Base-by-base conservation (phyloP, 2,329 filamentous ascomycete genomes). In the Trichophyton schoenleinii region DNA sequence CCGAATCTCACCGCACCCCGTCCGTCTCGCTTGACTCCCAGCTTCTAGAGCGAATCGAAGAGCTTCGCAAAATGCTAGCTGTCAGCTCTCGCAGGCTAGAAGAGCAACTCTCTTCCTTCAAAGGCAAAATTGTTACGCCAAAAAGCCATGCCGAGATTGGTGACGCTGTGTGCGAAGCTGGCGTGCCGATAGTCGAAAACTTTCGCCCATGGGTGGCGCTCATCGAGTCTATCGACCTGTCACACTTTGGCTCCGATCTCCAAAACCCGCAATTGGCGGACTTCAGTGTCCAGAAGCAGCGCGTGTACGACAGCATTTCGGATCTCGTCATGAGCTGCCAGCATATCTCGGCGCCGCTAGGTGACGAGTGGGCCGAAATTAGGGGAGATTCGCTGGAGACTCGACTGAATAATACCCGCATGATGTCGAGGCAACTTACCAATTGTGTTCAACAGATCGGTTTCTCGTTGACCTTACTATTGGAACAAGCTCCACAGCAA, bases 311-410 rank as follows among this genome's bases (percentile, higher is more conserved):
- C 73, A 88, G 91, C 63, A 87, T 96, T 61, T 91, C 91, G 7
- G 94, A 97, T 71, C 81, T 99, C 31, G 77, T 97, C 3, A 77
- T 96, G 58, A 85, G 87, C 62, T 96, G 91, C 69, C 94, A 99
- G 74, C 85, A 88, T 25, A 87, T 97, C n/a, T 89, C 91, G 4
- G 89, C 89, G 7, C 94, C 94, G 4, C 75, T 99, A 49, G 89
- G 87, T 7, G 94, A 99, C 71, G 94, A 99, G 75, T 99, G 94
- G 94, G 85, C 91, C 3, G 91, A 96, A 71, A 80, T 91, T n/a
- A 85, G 91, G 49, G 90, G 91, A 1, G 90, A 95, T 71, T 88
- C 91, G 6, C 79, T 99, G 34, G 92, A 96, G 70, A 89, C 89
- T 66, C 85, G 94, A 22, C 75, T 97, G 28, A 88, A 87, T 65